Conservation (phyloP, 2,329 filamentous ascomycete species). For the Beauveria sp. region DNA sequence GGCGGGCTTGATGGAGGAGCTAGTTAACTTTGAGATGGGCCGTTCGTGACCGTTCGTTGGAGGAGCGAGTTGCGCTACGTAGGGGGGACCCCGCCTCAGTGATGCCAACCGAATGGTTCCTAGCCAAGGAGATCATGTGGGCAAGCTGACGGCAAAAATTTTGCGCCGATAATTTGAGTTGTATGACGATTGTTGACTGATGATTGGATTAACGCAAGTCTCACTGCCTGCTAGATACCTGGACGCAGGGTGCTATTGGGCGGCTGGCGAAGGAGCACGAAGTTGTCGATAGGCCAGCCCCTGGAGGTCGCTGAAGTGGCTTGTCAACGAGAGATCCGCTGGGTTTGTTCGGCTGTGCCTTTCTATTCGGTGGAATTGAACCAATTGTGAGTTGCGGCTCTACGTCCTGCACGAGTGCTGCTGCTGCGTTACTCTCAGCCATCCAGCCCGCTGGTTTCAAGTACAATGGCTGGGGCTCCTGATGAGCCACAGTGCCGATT, state of each 20-base stretch:
- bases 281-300: neutral
- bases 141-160: neutral
- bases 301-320: neutral
- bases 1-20: neutral
- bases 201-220: neutral
- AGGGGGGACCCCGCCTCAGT: neutral
- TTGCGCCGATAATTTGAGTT: neutral
- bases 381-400: neutral
- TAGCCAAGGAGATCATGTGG: neutral
- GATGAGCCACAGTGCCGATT: too few species aligned
- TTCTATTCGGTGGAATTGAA: neutral
- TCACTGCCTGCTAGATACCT: neutral
- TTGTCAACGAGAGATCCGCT: neutral
- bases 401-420: neutral
- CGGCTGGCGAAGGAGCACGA: neutral
- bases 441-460: too few species aligned
- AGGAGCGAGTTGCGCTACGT: neutral
- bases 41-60: neutral
- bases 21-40: conserved; percentile 2
- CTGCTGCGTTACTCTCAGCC: too few species aligned
- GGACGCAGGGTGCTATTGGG: neutral
- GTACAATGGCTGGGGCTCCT: too few species aligned
- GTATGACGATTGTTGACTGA: neutral
- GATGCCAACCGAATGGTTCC: neutral
- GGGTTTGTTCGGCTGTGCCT: neutral